Evolutionary conservation across 805 yeast genomes (phyloP).

Genomic region (Metschnikowia noctiluminum): DNA sequence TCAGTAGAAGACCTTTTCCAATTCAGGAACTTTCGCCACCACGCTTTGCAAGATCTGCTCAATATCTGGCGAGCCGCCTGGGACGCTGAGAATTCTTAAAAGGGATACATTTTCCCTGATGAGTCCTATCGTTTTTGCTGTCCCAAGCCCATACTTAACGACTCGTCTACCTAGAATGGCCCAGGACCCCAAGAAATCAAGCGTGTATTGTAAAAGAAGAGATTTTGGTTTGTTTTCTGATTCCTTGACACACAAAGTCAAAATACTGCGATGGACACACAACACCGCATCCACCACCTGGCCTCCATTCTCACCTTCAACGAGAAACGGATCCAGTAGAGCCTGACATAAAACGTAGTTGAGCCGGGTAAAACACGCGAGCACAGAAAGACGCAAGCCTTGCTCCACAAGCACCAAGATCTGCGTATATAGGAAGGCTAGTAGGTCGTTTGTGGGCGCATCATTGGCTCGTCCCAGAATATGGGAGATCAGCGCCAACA

Average conservation of each 20-base stretch:
- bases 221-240: constrained; percentile 12
- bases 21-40: constrained; percentile 7
- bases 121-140: neutral
- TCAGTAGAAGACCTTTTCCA: neutral
- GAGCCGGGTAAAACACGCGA: constrained; percentile 27
- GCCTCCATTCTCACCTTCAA: constrained; percentile 22
- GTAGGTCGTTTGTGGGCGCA: constrained; percentile 10
- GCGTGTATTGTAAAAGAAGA: constrained; percentile 25
- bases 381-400: constrained; percentile 14
- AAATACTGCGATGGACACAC: constrained; percentile 21
- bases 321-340: constrained; percentile 25
- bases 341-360: constrained; percentile 30
- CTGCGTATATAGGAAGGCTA: constrained; percentile 20
- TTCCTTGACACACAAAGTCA: constrained; percentile 13
- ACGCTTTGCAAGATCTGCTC: constrained; percentile 6
- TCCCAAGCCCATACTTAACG: constrained; percentile 12
- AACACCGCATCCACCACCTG: constrained; percentile 19
- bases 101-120: constrained; percentile 1
- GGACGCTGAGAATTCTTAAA: constrained; percentile 2
- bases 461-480: constrained; percentile 17
- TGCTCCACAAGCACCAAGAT: constrained; percentile 5
- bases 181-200: constrained; percentile 39
- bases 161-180: constrained; percentile 18
- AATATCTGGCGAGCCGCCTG: neutral
- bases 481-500: constrained; percentile 26